A percentile compares a stretch with the other conserved stretches of the same genome.
Conservation (phyloP, 2,329 filamentous ascomycete genomes). For the Botryotinia calthae region DNA sequence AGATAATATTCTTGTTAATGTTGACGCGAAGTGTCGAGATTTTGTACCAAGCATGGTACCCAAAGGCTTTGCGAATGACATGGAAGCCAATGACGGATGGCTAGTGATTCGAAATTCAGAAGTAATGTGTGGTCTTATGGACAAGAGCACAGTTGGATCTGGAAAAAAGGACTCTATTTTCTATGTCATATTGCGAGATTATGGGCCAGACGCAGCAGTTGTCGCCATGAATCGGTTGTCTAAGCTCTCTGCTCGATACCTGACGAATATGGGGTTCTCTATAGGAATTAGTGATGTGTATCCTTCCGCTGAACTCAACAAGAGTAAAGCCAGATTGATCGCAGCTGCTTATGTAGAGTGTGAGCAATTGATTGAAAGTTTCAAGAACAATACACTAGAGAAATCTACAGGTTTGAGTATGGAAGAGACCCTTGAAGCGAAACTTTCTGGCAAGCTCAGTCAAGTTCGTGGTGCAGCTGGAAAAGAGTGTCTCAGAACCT, state of each 20-base stretch:
- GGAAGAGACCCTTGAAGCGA: constrained; percentile 87
- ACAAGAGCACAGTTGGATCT: constrained; percentile 94
- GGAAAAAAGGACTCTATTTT: constrained; percentile 98
- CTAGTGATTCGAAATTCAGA: constrained; percentile 94
- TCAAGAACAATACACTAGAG: constrained; percentile 75
- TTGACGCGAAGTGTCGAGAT: constrained; percentile 88
- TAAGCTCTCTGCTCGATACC: constrained; percentile 81
- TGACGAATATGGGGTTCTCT: constrained; percentile 91
- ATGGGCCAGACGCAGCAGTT: constrained; percentile 83
- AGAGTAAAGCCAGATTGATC: constrained; percentile 74
- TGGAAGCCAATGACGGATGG: constrained; percentile 86
- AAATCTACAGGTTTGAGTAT: constrained; percentile 88
- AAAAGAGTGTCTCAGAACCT: constrained; percentile 81
- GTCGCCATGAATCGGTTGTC: constrained; percentile 91
- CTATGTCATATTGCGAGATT: constrained; percentile 94
- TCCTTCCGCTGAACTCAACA: constrained; percentile 67
- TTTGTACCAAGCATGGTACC: constrained; percentile 56
- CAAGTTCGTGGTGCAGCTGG: constrained; percentile 90
- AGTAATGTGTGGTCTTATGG: constrained; percentile 96
- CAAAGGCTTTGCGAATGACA: constrained; percentile 49
- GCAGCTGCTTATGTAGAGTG: constrained; percentile 75
- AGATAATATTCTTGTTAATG: constrained; percentile 81
- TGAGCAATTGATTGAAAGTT: constrained; percentile 78
- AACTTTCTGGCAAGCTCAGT: constrained; percentile 86
- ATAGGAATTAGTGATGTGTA: constrained; percentile 96